A percentile compares a stretch with the other conserved stretches of the same genome.
Conservation (phyloP, 352 stramenopile species). For the Globisporangium recalcitrans region DNA sequence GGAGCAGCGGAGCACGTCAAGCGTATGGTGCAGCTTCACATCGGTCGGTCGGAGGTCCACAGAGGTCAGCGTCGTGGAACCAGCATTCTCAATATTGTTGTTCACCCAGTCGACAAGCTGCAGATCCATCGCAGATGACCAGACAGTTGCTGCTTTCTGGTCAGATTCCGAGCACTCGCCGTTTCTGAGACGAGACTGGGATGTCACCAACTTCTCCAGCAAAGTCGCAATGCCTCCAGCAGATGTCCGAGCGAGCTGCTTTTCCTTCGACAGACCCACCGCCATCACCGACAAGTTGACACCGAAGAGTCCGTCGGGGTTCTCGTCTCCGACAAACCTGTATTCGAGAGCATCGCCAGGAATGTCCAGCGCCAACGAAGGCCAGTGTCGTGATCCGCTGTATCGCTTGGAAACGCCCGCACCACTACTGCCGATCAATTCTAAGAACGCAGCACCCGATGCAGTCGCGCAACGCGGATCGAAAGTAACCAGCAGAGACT, state of each 20-base stretch:
- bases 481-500: slow-evolving; percentile 57
- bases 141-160: slow-evolving; percentile 14
- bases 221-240: slow-evolving; percentile 34
- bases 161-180: neutral
- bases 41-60: slow-evolving; percentile 67
- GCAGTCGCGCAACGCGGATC: slow-evolving; percentile 55
- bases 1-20: slow-evolving; percentile 72
- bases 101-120: slow-evolving; percentile 89
- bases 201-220: slow-evolving; percentile 23
- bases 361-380: slow-evolving; percentile 41
- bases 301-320: slow-evolving; percentile 47
- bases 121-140: slow-evolving; percentile 69
- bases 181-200: neutral
- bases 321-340: slow-evolving; percentile 51
- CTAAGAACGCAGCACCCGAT: slow-evolving; percentile 18
- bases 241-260: slow-evolving; percentile 50
- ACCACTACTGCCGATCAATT: slow-evolving; percentile 6
- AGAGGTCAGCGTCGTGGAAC: slow-evolving; percentile 28
- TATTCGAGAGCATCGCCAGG: slow-evolving; percentile 62
- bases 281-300: slow-evolving; percentile 56
- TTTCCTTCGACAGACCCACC: slow-evolving; percentile 51
- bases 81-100: slow-evolving; percentile 51
- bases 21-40: slow-evolving; percentile 59
- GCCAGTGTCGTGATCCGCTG: slow-evolving; percentile 42
- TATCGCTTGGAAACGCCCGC: slow-evolving; percentile 23